Evolutionary conservation across 2,329 filamentous ascomycete genomes (phyloP).

Genomic region (Exserohilum turcica): DNA sequence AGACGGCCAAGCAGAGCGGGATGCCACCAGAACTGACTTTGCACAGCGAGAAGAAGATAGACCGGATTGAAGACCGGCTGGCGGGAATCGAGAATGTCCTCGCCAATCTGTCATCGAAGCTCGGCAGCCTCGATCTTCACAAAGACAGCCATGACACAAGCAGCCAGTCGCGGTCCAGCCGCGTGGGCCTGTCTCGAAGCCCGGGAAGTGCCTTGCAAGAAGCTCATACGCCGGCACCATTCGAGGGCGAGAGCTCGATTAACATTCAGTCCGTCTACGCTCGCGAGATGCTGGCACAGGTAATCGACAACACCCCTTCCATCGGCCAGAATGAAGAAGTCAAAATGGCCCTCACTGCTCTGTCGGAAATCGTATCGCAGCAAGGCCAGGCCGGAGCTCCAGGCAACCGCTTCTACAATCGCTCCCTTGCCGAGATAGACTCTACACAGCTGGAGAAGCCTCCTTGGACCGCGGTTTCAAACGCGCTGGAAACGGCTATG

Average conservation of each 20-base stretch:
- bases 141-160: conserved; percentile 27
- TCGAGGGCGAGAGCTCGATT: conserved; percentile 58
- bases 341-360: conserved; percentile 38
- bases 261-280: conserved; percentile 56
- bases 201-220: conserved; percentile 29
- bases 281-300: conserved; percentile 50
- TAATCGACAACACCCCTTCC: conserved; percentile 44
- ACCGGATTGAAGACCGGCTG: conserved; percentile 58
- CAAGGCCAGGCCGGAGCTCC: conserved; percentile 28
- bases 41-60: conserved; percentile 58
- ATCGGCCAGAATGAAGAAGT: conserved; percentile 44
- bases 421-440: conserved; percentile 31
- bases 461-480: conserved; percentile 36
- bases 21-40: conserved; percentile 11
- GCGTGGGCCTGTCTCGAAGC: conserved; percentile 17
- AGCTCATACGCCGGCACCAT: conserved; percentile 39
- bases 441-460: conserved; percentile 37
- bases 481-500: conserved; percentile 32
- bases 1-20: not conserved
- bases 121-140: conserved; percentile 33
- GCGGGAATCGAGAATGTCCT: conserved; percentile 55
- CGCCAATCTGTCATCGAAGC: conserved; percentile 42
- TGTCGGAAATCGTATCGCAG: conserved; percentile 41
- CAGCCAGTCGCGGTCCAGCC: conserved; percentile 34
- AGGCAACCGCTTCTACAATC: conserved; percentile 29